Conservation (phyloP, 2,329 filamentous ascomycete genomes). For the Leptographium galeiforme region DNA sequence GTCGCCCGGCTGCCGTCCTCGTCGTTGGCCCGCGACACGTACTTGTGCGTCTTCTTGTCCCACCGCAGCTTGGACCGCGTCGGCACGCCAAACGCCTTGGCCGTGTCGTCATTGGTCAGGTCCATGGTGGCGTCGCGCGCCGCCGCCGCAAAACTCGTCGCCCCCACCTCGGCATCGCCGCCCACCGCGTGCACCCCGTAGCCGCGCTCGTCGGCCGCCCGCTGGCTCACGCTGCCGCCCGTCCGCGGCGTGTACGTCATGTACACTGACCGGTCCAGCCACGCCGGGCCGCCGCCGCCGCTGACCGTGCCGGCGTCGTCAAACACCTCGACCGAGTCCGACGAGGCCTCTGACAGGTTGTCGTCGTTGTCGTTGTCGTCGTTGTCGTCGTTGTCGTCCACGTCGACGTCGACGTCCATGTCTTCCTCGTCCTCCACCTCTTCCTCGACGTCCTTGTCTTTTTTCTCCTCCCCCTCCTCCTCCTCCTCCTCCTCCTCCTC, state of each 20-base stretch:
- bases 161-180: conserved; percentile 27
- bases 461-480: conserved; percentile 53
- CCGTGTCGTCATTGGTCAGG: conserved; percentile 74
- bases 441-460: conserved; percentile 19
- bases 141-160: conserved; percentile 68
- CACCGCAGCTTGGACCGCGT: conserved; percentile 70
- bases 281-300: conserved; percentile 32
- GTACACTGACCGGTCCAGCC: conserved; percentile 79
- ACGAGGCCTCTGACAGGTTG: too few species aligned
- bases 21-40: conserved; percentile 83
- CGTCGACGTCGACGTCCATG: conserved; percentile 22
- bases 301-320: conserved; percentile 30
- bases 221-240: conserved; percentile 34
- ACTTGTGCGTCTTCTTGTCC: conserved; percentile 96
- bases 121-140: conserved; percentile 88
- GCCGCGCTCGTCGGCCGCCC: conserved; percentile 69
- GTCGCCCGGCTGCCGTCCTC: conserved; percentile 64
- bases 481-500: conserved; percentile 22
- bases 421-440: conserved; percentile 19
- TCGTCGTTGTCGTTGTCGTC: conserved; percentile 20
- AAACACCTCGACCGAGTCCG: conserved; percentile 56
- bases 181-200: conserved; percentile 85
- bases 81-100: conserved; percentile 66
- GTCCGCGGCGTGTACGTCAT: conserved; percentile 88
- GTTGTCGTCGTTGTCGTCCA: conserved; percentile 21